Conservation (phyloP, 495 filamentous ascomycete genomes). For the Cercophora sp. region DNA sequence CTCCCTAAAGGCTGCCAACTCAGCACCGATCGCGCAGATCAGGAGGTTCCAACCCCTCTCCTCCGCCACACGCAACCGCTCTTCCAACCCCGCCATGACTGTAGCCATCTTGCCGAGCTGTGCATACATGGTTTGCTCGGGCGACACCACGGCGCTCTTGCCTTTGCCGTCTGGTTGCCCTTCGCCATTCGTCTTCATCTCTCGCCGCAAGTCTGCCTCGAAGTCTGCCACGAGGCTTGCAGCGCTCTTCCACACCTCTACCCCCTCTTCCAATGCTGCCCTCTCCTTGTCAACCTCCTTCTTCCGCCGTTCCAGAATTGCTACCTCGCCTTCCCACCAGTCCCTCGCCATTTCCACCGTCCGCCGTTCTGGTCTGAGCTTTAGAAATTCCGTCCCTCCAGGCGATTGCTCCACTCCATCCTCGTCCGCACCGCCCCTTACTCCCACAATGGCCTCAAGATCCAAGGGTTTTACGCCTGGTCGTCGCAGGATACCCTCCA, state of each 20-base stretch:
- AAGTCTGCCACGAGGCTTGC: slow-evolving; percentile 61
- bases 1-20: slow-evolving; percentile 77
- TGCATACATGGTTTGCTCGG: slow-evolving; percentile 34
- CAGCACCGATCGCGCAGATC: slow-evolving; percentile 82
- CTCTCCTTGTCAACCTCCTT: slow-evolving; percentile 63
- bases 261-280: slow-evolving; percentile 77
- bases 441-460: slow-evolving; percentile 30
- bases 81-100: slow-evolving; percentile 56
- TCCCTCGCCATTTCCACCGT: slow-evolving; percentile 75
- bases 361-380: slow-evolving; percentile 61
- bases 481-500: slow-evolving; percentile 68
- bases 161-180: slow-evolving; percentile 20
- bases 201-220: slow-evolving; percentile 57
- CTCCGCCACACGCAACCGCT: slow-evolving; percentile 56
- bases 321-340: slow-evolving; percentile 67
- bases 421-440: neutral
- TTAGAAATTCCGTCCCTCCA: slow-evolving; percentile 44
- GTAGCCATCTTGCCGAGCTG: slow-evolving; percentile 55
- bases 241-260: slow-evolving; percentile 71
- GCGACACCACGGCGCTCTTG: slow-evolving; percentile 14
- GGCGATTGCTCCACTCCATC: slow-evolving; percentile 10
- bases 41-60: slow-evolving; percentile 79
- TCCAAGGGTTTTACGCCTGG: slow-evolving; percentile 47
- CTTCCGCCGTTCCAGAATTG: slow-evolving; percentile 53
- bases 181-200: slow-evolving; percentile 41